Base-by-base conservation (phyloP, 2,329 filamentous ascomycete genomes). In the Talaromyces piceae region DNA sequence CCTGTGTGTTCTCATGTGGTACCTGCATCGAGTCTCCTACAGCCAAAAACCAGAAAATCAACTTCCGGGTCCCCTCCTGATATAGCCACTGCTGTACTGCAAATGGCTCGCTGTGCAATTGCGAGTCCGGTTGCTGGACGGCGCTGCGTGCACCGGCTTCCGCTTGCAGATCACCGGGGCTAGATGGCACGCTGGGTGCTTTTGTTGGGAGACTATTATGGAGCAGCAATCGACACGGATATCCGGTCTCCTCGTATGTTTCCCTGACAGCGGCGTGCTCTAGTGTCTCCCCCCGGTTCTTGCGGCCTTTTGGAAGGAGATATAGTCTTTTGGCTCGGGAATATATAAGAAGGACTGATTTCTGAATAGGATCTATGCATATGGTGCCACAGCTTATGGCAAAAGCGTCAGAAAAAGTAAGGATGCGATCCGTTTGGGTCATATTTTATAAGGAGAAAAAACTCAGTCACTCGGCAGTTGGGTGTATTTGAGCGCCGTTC, bases 291-390 rank as follows among this genome's bases (percentile, higher is more conserved):
- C 55, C 55, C 20, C 57, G 47, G 31, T 63, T 57, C 45, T 63
- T 63, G 27, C 62, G 56, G 8, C 62, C 62, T 18, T 61, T 60
- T 9, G 62, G 60, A 6, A 64, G 55, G 54, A 63, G 58, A 45
- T 56, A 57, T 20, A 55, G 25, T n/a, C 51, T 27, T 4, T 45
- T 54, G 30, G 16, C 25, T 41, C 41, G 44, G 25, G 28, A 52
- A 39, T 51, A 41, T 45, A 59, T 51, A n/a, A 59, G 43, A 11
- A 57, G 52, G 3, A 58, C 48, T 37, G 52, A 53, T 13, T 18
- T 12, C 16, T 37, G 49, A 9, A 27, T 12, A 22, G 49, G 53
- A 27, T 59, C 58, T 16, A 59, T 45, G 25, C 52, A 48, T 13
- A 59, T 49, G 4, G 56, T 58, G 31, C 58, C 58, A 13, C 56